Evolutionary conservation across 495 filamentous ascomycete genomes (phyloP), one percentile per base, ranked within the genome.

Genomic region (Aspergillus hancockii): DNA sequence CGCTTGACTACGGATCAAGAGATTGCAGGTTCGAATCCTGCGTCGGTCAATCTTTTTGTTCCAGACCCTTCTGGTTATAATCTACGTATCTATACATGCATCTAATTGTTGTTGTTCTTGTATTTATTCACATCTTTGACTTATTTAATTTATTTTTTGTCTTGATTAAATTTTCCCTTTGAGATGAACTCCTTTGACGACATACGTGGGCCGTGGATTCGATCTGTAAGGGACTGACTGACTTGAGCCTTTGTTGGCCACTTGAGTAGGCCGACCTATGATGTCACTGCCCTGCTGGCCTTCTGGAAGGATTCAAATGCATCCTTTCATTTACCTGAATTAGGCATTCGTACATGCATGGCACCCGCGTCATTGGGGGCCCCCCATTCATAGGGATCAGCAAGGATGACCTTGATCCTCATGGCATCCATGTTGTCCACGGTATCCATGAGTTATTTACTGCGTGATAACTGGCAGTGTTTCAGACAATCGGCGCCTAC

Each of bases 1-100:
- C 82, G 82, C 83, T 85, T 85, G 83, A 85, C 83, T 85, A 85
- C 83, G 83, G 82, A 82, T 82, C 80, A 82, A 82, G 80, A 82
- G 79, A 82, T 82, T 81, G 73, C 73, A 76, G 72, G 73, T 66
- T 70, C 64, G 65, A 72, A 59, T 66, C 70, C 73, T 69, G 72
- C 73, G 67, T 75, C 68, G 69, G 72, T 72, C 60, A 60, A 47
- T 54, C 2, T 52, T 52, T 58, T 58, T 58, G 19, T 23, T 8
- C n/a, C n/a, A n/a, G n/a, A n/a, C n/a, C n/a, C n/a, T n/a, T n/a
- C n/a, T n/a, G n/a, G n/a, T n/a, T n/a, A n/a, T n/a, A n/a, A n/a
- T n/a, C n/a, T n/a, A n/a, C n/a, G n/a, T n/a, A n/a, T n/a, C n/a
- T n/a, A n/a, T n/a, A n/a, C n/a, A n/a, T n/a, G n/a, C n/a, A n/a